Evolutionary conservation across 441 rosid species (phyloP), one percentile per base, ranked within the genome.

Genomic region (Breynia disticha): DNA sequence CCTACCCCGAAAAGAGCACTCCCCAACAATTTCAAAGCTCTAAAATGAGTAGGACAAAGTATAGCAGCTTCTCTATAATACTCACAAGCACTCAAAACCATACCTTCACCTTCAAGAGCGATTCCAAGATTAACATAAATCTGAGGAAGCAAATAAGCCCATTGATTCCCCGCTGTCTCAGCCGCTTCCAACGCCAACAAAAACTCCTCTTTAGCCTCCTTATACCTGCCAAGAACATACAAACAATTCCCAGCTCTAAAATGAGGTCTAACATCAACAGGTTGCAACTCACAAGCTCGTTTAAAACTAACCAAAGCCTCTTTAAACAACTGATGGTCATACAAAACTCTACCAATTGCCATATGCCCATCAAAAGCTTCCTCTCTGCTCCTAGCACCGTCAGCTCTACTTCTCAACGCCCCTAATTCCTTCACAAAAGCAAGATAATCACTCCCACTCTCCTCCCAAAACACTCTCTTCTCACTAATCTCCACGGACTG

Each of bases 301-400:
- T 86, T 88, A 62, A 88, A 91, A 56, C 97, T 86, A 43, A 86
- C 93, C 48, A 88, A 57, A 42, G 94, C 88, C 71, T 86, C 97
- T 62, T 81, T 88, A 57, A 75, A 86, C 72, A 91, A 58, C 47
- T 86, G 95, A 19, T 91, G 87, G 48, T 84, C 96, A 42, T 86
- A 88, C 57, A 91, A 70, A 60, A 84, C 91, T 62, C 80, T 70
- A 0, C 95, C 97, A 58, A 91, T 81, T 0, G 97, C 97, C 91
- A 91, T 84, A 54, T 91, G 95, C 57, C 97, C 98, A 66, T 91
- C 97, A 63, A 88, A 91, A 14, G 98, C 95, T 67, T 88, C 98
- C 55, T 91, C 97, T 66, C 94, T 81, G 1, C 97, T 86, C 58
- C 89, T 78, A 10, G 95, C 91, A 20, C 91, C 91, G 16, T 86